A percentile compares a stretch with the other conserved stretches of the same genome.
These are phyloP conservation scores for Apiotrichum porosum DNA, from an alignment of 1,284 basidiomycete species.

Conservation along the genomic window DNA sequence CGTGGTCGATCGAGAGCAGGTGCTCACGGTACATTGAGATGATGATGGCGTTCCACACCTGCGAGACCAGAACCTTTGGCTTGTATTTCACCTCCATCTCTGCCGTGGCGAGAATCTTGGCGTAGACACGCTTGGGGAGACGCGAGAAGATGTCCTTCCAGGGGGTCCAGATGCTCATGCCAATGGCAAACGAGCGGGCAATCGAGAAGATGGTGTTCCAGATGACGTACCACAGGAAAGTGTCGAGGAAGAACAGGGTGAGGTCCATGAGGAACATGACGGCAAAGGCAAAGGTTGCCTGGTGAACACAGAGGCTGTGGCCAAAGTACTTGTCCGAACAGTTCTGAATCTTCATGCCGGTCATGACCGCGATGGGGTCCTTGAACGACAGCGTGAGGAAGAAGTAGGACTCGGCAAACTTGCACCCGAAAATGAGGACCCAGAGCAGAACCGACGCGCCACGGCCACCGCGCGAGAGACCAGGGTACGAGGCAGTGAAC, in stretches of 20 bases:
- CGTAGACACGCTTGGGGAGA: slow-evolving; percentile 88
- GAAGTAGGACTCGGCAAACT: slow-evolving; percentile 91
- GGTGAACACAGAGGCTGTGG: slow-evolving; percentile 71
- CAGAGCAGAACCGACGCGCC: slow-evolving; percentile 72
- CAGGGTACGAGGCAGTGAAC: slow-evolving; percentile 88
- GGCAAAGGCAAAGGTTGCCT: slow-evolving; percentile 83
- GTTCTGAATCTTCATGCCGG: slow-evolving; percentile 82
- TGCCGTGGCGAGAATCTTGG: slow-evolving; percentile 80
- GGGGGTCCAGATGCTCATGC: slow-evolving; percentile 92
- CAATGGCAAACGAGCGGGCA: slow-evolving; percentile 79
- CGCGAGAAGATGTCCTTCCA: slow-evolving; percentile 93
- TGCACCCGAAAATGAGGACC: slow-evolving; percentile 87
- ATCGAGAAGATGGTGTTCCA: slow-evolving; percentile 96
- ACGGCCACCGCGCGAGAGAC: slow-evolving; percentile 59
- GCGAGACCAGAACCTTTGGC: slow-evolving; percentile 93
- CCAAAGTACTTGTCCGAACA: slow-evolving; percentile 83
- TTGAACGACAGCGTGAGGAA: slow-evolving; percentile 91
- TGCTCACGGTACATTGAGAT: slow-evolving; percentile 99
- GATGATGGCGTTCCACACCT: slow-evolving; percentile 97
- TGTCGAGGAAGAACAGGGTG: slow-evolving; percentile 91
- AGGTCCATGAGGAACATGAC: slow-evolving; percentile 98
- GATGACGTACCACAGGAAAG: slow-evolving; percentile 89
- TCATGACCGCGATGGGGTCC: slow-evolving; percentile 83
- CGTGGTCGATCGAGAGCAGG: slow-evolving; percentile 89
- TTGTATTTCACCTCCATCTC: slow-evolving; percentile 98